Evolutionary conservation across 139 green algal species (phyloP).

Genomic region (Chlamydomonas asymmetrica): DNA sequence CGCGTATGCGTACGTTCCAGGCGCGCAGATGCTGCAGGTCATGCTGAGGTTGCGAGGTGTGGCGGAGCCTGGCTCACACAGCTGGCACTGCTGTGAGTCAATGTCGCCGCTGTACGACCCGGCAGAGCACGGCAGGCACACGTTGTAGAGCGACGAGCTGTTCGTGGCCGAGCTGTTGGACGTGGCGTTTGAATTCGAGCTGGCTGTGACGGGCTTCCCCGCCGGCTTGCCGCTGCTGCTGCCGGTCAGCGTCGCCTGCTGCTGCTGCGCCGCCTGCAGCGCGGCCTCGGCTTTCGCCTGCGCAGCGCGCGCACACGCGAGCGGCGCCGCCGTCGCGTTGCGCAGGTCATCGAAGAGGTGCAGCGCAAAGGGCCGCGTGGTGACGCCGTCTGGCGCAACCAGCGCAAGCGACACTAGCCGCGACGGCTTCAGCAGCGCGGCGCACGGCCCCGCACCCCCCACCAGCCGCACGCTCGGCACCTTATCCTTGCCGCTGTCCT

Average conservation of each 20-base stretch:
- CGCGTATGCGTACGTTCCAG: neutral
- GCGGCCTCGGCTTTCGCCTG: too few relatives aligned
- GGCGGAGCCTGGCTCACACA: neutral
- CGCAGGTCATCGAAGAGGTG: slow-evolving; percentile 3
- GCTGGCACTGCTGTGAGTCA: neutral
- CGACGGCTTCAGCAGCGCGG: neutral
- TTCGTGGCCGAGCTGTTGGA: neutral
- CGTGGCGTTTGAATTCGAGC: neutral
- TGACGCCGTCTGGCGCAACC: slow-evolving; percentile 9
- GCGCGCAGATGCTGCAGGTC: neutral
- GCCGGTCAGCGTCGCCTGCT: neutral
- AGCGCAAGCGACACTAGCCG: neutral
- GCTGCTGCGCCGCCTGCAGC: neutral
- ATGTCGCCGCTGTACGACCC: neutral
- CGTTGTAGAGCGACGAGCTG: neutral
- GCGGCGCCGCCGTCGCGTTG: neutral
- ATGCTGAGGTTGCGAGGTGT: neutral
- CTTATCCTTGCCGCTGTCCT: neutral
- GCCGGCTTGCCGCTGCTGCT: neutral
- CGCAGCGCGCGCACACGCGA: neutral
- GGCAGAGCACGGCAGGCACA: neutral
- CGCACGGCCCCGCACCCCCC: too few relatives aligned
- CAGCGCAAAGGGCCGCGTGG: neutral
- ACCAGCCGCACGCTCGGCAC: neutral
- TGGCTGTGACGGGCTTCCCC: neutral